A percentile compares a stretch with the other conserved stretches of the same genome.
These are phyloP conservation scores for Bremia lactucae DNA, from an alignment of 352 stramenopile species.

Conservation along the genomic window DNA sequence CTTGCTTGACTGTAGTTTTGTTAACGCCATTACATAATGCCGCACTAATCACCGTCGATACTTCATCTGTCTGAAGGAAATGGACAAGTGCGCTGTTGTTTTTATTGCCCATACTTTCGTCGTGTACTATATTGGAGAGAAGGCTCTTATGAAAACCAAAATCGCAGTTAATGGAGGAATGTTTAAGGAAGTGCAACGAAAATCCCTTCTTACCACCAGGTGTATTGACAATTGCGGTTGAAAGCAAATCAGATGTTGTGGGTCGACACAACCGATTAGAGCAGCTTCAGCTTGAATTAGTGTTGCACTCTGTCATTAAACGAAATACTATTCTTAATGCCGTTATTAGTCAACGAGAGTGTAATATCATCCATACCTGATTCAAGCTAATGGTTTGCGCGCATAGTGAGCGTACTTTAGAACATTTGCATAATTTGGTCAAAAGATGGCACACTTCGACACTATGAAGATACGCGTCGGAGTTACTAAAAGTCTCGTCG, in stretches of 20 bases:
- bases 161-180: background rate
- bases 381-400: conserved; percentile 56
- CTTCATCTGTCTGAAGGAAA: conserved; percentile 64
- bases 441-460: conserved; percentile 52
- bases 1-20: conserved; percentile 60
- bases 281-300: conserved; percentile 59
- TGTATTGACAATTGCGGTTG: conserved; percentile 62
- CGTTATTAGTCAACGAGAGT: background rate
- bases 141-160: conserved; percentile 32
- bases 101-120: conserved; percentile 47
- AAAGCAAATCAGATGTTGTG: conserved; percentile 37
- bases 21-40: conserved; percentile 51
- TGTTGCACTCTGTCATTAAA: conserved; percentile 33
- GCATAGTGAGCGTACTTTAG: conserved; percentile 35
- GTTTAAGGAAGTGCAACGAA: too few relatives aligned
- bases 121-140: conserved; percentile 36
- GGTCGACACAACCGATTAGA: conserved; percentile 38
- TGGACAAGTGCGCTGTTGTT: conserved; percentile 55
- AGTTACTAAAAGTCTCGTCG: conserved; percentile 32
- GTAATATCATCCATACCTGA: conserved; percentile 29
- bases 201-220: conserved; percentile 35
- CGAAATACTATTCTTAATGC: background rate
- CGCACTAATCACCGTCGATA: conserved; percentile 42
- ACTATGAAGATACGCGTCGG: conserved; percentile 59
- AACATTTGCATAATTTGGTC: conserved; percentile 40